Evolutionary conservation across 208 protist species (phyloP), one percentile per base, ranked within the genome.

Genomic region (Acanthamoeba healyi): DNA sequence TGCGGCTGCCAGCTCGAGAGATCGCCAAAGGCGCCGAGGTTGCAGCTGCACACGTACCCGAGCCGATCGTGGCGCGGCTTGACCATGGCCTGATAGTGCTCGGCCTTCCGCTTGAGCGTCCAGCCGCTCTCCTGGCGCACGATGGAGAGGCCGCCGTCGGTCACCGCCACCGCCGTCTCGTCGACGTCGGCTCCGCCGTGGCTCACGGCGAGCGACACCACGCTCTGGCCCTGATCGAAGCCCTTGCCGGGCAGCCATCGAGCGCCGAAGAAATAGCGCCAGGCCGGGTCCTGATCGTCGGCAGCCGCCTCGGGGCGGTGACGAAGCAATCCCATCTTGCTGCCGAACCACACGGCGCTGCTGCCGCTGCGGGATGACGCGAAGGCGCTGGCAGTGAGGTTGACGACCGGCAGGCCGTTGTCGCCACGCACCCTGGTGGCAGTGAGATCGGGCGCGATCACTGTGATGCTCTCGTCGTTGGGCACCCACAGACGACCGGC

Each of bases 231-330:
- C 24, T 40, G 94, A 26, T 32, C 40, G 79, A 94, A 94, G 19
- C 19, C 49, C 26, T 29, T 7, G 56, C 94, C 94, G 12, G 94
- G 94, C 12, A 94, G 94, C 94, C 94, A 95, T 4, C 94, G 42
- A 6, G 90, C 17, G 34, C 94, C 94, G 32, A 63, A 94, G 65
- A 94, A 94, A 24, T 94, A 94, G 40, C 70, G 74, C 94, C 94
- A 95, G 29, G 22, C 40, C 17, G 63, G 88, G 42, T 63, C 67
- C 65, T 90, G 56, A 6, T 17, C 1, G 22, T 91, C 54, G 4
- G 17, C 84, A 54, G 0, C n/a, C 26, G 34, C 77, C 77, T 86
- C 12, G 38, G 14, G 42, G 10, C 14, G 44, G 42, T 91, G n/a
- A 22, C 84, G 84, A 2, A 70, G 29, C 1, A 91, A 32, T 6